Conservation (phyloP, 495 filamentous ascomycete species). For the Chaetomidium leptoderma region DNA sequence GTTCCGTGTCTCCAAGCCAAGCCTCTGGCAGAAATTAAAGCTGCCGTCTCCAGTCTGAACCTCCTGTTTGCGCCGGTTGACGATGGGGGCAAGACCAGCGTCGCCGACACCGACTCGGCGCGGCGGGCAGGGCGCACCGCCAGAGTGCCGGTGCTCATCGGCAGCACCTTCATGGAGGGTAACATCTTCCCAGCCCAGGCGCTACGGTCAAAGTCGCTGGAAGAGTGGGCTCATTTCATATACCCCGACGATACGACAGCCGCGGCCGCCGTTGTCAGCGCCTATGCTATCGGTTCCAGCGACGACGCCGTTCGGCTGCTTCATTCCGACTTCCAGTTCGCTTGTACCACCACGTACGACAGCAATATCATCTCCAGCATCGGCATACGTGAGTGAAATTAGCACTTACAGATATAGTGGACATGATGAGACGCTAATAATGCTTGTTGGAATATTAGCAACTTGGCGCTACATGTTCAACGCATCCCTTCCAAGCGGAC, state of each 20-base stretch:
- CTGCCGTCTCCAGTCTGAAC: not conserved
- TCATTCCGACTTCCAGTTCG: conserved; percentile 1
- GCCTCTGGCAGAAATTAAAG: not conserved
- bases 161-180: conserved; percentile 1
- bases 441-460: not conserved
- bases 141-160: not conserved
- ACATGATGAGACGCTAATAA: not conserved
- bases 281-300: not conserved
- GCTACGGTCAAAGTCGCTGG: not conserved
- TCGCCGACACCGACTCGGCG: not conserved
- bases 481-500: not conserved
- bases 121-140: not conserved
- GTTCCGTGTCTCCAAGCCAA: not conserved
- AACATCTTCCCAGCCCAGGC: not conserved
- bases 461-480: conserved; percentile 4
- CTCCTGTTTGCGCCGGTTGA: not conserved
- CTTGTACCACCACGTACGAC: conserved; percentile 1
- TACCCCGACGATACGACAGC: not conserved
- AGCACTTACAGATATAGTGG: not conserved
- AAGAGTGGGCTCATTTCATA: not conserved
- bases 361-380: not conserved
- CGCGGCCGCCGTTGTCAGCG: not conserved
- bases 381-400: not conserved
- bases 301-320: not conserved
- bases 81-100: not conserved